phyloP scores from a whole-genome alignment of 768 basidiomycete genomes.

The Coprinopsis cinerea region DNA sequence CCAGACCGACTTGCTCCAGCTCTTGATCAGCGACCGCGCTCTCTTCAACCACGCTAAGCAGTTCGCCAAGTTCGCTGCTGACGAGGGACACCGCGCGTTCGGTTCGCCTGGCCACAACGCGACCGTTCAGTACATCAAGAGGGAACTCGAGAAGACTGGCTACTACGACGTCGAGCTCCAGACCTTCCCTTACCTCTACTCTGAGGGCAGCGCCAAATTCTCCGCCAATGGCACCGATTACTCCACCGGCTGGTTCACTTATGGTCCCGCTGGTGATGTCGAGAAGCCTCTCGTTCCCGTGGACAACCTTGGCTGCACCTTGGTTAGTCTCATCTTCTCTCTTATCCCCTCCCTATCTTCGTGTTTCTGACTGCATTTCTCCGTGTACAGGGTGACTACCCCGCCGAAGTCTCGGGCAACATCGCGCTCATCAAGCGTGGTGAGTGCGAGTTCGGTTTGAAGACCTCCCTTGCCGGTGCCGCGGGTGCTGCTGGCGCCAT shows the following conservation, averaged over 20 bases:
- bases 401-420: slow-evolving; percentile 21
- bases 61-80: slow-evolving; percentile 22
- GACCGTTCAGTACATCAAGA: slow-evolving; percentile 24
- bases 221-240: slow-evolving; percentile 13
- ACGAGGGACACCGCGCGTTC: slow-evolving; percentile 22
- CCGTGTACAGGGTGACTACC: slow-evolving; percentile 18
- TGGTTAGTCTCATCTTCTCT: slow-evolving; percentile 13
- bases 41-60: slow-evolving; percentile 23
- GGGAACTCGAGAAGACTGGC: slow-evolving; percentile 19
- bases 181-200: slow-evolving; percentile 25
- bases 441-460: slow-evolving; percentile 23
- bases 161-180: slow-evolving; percentile 24
- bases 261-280: slow-evolving; percentile 21
- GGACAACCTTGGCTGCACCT: slow-evolving; percentile 21
- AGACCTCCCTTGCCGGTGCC: slow-evolving; percentile 22
- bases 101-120: slow-evolving; percentile 26
- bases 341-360: neutral
- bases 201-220: slow-evolving; percentile 19
- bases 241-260: slow-evolving; percentile 17
- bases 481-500: slow-evolving; percentile 23
- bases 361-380: neutral
- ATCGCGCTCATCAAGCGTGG: slow-evolving; percentile 26
- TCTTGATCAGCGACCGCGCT: slow-evolving; percentile 13
- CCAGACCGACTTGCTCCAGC: slow-evolving; percentile 9
- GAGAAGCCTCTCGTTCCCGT: slow-evolving; percentile 21